Base-by-base conservation (phyloP, 108 stramenopile species). In the Schizochytrium sp. region DNA sequence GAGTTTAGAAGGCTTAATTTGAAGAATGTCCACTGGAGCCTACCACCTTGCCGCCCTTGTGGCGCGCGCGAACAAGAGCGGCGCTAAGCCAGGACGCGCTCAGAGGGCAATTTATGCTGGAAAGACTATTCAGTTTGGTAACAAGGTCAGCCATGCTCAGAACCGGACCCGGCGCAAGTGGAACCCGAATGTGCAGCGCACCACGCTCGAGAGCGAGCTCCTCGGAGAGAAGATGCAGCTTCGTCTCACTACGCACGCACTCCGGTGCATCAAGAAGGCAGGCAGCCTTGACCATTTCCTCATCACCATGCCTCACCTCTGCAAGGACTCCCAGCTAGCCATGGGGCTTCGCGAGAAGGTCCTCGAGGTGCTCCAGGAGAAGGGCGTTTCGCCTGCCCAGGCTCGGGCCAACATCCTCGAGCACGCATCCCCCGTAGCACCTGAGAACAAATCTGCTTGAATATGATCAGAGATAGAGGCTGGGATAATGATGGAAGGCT, bases 261-360 rank as follows among this genome's bases (percentile, higher is more conserved):
- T 89, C 53, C 40, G 53, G 4, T 89, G 89, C 46, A 87, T 89
- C 3, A 57, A 89, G 7, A 88, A 89, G 89, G 58, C 42, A 0
- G 89, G 89, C 57, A 76, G 89, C 42, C 53, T 89, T 7, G 89
- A 89, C 47, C 41, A 89, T 8, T 89, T 88, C 42, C 47, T 89
- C 45, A 56, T 89, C 42, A 87, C 53, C 89, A 89, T 17, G 17
- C 89, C 89, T 5, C 46, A 87, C 1, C 83, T 45, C 45, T 38
- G 45, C 41, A 15, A 49, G 13, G 45, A 73, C 40, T 89, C 89
- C 10, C 19, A 15, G 89, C 40, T 88, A 4, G 89, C 46, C 42
- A 15, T 87, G 13, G 87, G 60, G 7, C 89, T 89, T 8, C 58
- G 61, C 4, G 12, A 73, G 3, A n/a, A 38, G 28, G 76, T 83